Percentiles rank a stretch among this genome's conserved stretches.
phyloP scores from a whole-genome alignment of 2,329 filamentous ascomycete genomes.

The Colletotrichum sansevieriae region DNA sequence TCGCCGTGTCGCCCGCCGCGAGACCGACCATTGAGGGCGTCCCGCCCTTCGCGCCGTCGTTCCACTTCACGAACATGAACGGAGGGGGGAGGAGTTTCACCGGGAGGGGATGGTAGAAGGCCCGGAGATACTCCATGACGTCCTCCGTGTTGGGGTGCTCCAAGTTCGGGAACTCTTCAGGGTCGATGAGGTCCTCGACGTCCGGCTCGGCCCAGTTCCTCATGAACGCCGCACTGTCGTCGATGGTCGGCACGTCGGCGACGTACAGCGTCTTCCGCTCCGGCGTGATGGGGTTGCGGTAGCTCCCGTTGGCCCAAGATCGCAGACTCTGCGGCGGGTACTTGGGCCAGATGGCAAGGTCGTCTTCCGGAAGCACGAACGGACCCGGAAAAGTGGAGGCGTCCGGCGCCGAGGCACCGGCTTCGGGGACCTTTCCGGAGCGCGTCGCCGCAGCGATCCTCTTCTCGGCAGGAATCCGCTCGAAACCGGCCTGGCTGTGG shows the following conservation, averaged over 20 bases:
- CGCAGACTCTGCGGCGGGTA: constrained; percentile 65
- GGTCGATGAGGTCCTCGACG: constrained; percentile 18
- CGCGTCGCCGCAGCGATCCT: constrained; percentile 48
- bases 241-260: constrained; percentile 58
- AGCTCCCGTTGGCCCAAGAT: constrained; percentile 60
- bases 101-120: constrained; percentile 66
- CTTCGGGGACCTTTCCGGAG: constrained; percentile 45
- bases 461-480: constrained; percentile 46
- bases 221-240: constrained; percentile 53
- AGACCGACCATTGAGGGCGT: constrained; percentile 58
- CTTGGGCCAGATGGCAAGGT: constrained; percentile 66
- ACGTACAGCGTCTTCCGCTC: constrained; percentile 67
- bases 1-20: constrained; percentile 51
- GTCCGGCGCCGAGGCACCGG: constrained; percentile 41
- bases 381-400: constrained; percentile 66
- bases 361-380: constrained; percentile 70
- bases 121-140: constrained; percentile 53
- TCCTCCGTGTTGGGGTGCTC: constrained; percentile 47
- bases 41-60: constrained; percentile 43
- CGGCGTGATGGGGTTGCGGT: constrained; percentile 63
- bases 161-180: constrained; percentile 29
- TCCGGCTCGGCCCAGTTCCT: constrained; percentile 56
- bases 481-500: constrained; percentile 45
- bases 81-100: constrained; percentile 58
- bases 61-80: constrained; percentile 65